phyloP scores from a whole-genome alignment of 306 rosid genomes.

The Trifolium fragiferum region DNA sequence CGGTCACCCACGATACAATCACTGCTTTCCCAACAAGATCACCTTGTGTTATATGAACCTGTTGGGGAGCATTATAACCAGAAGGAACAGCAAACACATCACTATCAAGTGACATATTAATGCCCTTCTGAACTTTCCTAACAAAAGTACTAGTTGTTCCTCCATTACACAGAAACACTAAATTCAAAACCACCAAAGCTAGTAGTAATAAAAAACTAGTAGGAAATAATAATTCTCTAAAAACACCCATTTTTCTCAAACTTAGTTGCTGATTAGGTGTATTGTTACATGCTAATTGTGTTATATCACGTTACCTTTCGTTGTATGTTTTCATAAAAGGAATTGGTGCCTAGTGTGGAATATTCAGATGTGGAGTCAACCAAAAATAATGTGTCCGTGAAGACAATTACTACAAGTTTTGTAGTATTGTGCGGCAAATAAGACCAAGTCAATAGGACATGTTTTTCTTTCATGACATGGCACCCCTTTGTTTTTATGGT shows the following conservation, averaged over 20 bases:
- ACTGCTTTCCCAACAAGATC: slow-evolving; percentile 72
- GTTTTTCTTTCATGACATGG: neutral
- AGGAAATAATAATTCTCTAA: slow-evolving; percentile 17
- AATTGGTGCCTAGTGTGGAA: neutral
- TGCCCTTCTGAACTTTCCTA: slow-evolving; percentile 43
- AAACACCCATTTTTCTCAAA: slow-evolving; percentile 37
- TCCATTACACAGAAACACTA: slow-evolving; percentile 52
- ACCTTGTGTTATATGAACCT: slow-evolving; percentile 96
- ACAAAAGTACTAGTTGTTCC: slow-evolving; percentile 57
- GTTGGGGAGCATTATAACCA: slow-evolving; percentile 83
- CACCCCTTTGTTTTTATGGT: neutral
- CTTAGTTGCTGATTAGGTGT: too few relatives aligned
- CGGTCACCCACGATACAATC: slow-evolving; percentile 83
- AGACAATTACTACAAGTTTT: too few relatives aligned
- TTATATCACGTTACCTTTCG: too few relatives aligned
- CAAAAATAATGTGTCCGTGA: too few relatives aligned
- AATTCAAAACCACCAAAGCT: slow-evolving; percentile 42
- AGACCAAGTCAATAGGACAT: too few relatives aligned
- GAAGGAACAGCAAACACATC: slow-evolving; percentile 67
- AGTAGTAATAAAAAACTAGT: slow-evolving; percentile 26
- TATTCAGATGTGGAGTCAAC: slow-evolving; percentile 17
- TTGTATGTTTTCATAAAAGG: too few relatives aligned
- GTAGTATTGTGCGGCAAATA: too few relatives aligned
- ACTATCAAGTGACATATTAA: slow-evolving; percentile 60
- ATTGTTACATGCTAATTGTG: too few relatives aligned